phyloP scores from a whole-genome alignment of 257 asterid genomes.

The Solanum chilense region DNA sequence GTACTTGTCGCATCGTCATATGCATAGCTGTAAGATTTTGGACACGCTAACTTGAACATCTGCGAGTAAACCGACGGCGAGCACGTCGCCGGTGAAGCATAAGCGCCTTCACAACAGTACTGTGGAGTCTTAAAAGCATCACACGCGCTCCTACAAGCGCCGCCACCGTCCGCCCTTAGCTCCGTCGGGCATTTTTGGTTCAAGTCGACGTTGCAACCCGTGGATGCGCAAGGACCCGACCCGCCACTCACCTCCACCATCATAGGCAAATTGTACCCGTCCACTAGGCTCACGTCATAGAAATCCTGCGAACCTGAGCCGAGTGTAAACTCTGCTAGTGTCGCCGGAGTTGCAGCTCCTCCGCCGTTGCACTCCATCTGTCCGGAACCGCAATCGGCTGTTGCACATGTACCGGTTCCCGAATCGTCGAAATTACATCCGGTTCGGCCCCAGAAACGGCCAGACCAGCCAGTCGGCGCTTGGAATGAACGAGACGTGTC shows the following conservation, averaged over 20 bases:
- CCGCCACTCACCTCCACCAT: conserved; percentile 56
- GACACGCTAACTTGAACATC: conserved; percentile 64
- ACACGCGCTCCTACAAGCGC: conserved; percentile 74
- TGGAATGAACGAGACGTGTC: conserved; percentile 45
- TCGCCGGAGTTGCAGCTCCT: conserved; percentile 64
- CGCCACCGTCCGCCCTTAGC: conserved; percentile 35
- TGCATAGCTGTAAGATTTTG: conserved; percentile 66
- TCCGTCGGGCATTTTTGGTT: conserved; percentile 53
- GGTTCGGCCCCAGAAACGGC: conserved; percentile 74
- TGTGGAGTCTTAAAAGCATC: conserved; percentile 50
- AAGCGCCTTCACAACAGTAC: conserved; percentile 60
- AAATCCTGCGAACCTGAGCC: conserved; percentile 71
- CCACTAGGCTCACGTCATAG: conserved; percentile 74
- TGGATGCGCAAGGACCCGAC: conserved; percentile 46
- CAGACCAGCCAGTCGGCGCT: conserved; percentile 80
- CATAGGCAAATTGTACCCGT: conserved; percentile 70
- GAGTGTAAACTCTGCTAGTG: conserved; percentile 74
- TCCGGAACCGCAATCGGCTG: conserved; percentile 71
- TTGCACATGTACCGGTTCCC: conserved; percentile 47
- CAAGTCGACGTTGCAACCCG: conserved; percentile 62
- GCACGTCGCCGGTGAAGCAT: conserved; percentile 56
- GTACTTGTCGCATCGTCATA: conserved; percentile 69
- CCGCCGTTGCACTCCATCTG: conserved; percentile 61
- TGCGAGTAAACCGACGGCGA: conserved; percentile 52
- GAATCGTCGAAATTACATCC: conserved; percentile 51